Conservation (phyloP, 176 grass and related monocot species). For the Avena insularis region DNA sequence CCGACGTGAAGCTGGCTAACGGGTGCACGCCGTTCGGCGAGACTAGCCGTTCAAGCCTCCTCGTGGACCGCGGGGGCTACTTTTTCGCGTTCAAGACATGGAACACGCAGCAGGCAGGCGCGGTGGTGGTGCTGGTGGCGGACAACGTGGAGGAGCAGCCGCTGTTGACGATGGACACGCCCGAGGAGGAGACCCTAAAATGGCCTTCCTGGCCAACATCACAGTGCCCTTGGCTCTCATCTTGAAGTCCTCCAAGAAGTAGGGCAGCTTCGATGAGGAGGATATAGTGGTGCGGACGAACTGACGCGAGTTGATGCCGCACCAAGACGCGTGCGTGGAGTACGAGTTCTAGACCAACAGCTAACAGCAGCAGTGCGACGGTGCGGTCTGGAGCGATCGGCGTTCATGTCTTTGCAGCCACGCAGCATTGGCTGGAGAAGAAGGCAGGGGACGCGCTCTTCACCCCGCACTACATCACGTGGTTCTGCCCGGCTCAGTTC, state of each 20-base stretch:
- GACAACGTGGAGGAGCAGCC: slow-evolving; percentile 71
- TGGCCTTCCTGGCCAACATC: slow-evolving; percentile 69
- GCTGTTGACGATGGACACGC: slow-evolving; percentile 72
- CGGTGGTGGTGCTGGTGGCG: slow-evolving; percentile 77
- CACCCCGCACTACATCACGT: slow-evolving; percentile 95
- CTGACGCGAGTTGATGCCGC: slow-evolving; percentile 94
- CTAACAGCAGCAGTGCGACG: too few relatives aligned
- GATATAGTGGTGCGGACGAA: slow-evolving; percentile 75
- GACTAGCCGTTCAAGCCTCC: slow-evolving; percentile 51
- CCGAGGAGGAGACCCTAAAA: slow-evolving; percentile 63
- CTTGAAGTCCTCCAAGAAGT: neutral
- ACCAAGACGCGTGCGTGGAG: slow-evolving; percentile 89
- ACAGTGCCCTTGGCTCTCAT: too few relatives aligned
- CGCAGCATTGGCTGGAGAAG: slow-evolving; percentile 83
- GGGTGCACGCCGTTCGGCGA: slow-evolving; percentile 56
- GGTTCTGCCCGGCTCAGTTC: slow-evolving; percentile 75
- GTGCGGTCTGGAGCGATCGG: slow-evolving; percentile 70
- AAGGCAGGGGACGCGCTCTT: slow-evolving; percentile 64
- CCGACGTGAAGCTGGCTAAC: slow-evolving; percentile 36
- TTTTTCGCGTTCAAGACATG: slow-evolving; percentile 94
- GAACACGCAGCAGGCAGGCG: slow-evolving; percentile 79
- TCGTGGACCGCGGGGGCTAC: slow-evolving; percentile 88
- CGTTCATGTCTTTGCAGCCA: slow-evolving; percentile 75
- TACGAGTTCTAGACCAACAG: slow-evolving; percentile 98
- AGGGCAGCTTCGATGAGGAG: neutral